A percentile compares a stretch with the other conserved stretches of the same genome.
Conservation (phyloP, 2,329 filamentous ascomycete species). For the Knufia petricola region DNA sequence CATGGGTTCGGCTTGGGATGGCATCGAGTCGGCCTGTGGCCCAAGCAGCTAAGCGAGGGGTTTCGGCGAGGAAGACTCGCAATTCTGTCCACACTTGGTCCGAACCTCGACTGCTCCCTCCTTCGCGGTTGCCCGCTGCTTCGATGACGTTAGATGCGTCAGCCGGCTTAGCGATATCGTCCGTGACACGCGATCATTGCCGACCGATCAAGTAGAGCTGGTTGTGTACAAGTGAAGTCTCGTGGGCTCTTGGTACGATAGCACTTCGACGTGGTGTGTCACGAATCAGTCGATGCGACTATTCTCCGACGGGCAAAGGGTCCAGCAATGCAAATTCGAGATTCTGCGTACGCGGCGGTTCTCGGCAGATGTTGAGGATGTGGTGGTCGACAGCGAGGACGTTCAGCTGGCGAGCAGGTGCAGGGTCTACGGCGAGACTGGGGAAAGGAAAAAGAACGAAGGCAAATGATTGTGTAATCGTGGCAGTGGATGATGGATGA, state of each 20-base stretch:
- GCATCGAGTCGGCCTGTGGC: not conserved
- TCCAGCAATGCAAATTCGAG: not conserved
- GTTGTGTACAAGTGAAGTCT: not conserved
- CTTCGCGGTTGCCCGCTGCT: not conserved
- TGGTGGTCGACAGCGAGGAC: not conserved
- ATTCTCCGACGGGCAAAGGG: not conserved
- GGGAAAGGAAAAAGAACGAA: not conserved
- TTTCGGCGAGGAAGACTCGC: not conserved
- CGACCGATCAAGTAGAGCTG: not conserved
- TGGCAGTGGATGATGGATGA: conserved; percentile 1
- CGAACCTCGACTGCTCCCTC: not conserved
- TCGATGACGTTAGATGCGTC: not conserved
- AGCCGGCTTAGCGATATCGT: conserved; percentile 1
- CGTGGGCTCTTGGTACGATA: not conserved
- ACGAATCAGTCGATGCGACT: not conserved
- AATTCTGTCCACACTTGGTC: not conserved
- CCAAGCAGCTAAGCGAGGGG: not conserved
- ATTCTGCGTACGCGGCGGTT: not conserved
- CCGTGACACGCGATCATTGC: conserved; percentile 1
- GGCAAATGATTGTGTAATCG: conserved; percentile 5
- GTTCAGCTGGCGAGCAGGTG: not conserved
- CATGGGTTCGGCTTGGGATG: not conserved
- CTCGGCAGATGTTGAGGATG: not conserved
- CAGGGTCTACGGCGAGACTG: not conserved
- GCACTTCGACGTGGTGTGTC: not conserved